Evolutionary conservation across 352 stramenopile species (phyloP).

Genomic region (Paralagenidium karlingii): DNA sequence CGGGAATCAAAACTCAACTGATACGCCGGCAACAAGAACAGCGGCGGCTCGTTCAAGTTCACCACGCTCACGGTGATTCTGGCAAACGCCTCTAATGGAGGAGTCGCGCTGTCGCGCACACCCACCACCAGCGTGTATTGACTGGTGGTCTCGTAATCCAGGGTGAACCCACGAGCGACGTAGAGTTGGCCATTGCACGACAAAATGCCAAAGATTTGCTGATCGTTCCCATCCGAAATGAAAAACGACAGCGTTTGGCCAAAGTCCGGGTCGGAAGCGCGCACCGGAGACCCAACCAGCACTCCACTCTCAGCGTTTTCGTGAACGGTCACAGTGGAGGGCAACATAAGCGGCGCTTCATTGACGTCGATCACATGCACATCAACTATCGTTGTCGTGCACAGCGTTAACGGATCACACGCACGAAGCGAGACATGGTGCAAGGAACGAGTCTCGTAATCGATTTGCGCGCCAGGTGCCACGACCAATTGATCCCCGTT

Average conservation of each 20-base stretch:
- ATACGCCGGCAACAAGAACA: neutral
- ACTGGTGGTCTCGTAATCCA: constrained; percentile 22
- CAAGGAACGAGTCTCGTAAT: constrained; percentile 7
- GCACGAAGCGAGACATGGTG: constrained; percentile 6
- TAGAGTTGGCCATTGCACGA: constrained; percentile 38
- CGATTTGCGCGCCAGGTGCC: too few relatives aligned
- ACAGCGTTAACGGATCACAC: constrained; percentile 8
- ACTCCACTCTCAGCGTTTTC: constrained; percentile 9
- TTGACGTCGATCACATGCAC: constrained; percentile 14
- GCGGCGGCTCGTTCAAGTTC: constrained; percentile 23
- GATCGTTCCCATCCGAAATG: constrained; percentile 13
- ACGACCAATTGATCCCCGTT: too few relatives aligned
- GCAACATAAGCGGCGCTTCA: constrained; percentile 7
- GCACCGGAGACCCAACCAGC: constrained; percentile 9
- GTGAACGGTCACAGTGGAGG: neutral
- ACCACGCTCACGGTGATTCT: constrained; percentile 12
- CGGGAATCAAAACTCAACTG: too few relatives aligned
- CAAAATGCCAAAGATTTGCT: constrained; percentile 28
- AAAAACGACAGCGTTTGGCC: constrained; percentile 9
- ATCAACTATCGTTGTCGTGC: constrained; percentile 2
- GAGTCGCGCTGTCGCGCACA: constrained; percentile 25
- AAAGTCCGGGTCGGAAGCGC: constrained; percentile 14
- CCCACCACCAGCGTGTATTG: constrained; percentile 11
- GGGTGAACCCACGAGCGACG: constrained; percentile 13
- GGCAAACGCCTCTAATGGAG: constrained; percentile 12